A percentile compares a stretch with the other conserved stretches of the same genome.
Conservation (phyloP, 169 alveolate species). For the Fabrea salina region DNA sequence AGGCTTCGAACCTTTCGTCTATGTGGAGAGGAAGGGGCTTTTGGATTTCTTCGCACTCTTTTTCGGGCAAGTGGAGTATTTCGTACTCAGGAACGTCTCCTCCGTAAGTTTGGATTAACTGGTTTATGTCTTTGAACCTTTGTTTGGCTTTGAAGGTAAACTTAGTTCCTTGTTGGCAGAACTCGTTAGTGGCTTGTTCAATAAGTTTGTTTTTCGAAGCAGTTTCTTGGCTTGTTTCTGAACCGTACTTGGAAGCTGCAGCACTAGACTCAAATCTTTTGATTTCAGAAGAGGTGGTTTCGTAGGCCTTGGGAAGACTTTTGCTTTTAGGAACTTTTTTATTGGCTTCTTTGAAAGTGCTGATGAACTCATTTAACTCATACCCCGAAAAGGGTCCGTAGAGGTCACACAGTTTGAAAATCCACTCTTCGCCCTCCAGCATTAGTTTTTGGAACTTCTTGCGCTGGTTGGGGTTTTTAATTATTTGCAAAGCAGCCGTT, state of each 20-base stretch:
- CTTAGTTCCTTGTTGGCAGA: background rate
- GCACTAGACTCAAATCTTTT: background rate
- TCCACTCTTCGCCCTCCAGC: conserved; percentile 19
- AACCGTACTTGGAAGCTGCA: background rate
- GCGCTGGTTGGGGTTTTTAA: background rate
- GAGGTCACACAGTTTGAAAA: background rate
- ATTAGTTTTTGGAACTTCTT: background rate
- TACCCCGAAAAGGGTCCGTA: conserved; percentile 25
- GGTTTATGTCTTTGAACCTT: conserved; percentile 25
- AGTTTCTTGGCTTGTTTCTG: no score
- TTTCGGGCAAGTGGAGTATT: background rate
- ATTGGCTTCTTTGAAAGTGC: background rate
- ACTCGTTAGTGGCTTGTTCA: conserved; percentile 6
- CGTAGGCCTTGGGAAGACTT: conserved; percentile 16
- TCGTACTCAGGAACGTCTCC: background rate
- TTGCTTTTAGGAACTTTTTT: conserved; percentile 22
- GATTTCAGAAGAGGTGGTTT: conserved; percentile 1
- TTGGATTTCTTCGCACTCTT: conserved; percentile 5
- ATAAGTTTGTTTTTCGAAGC: background rate
- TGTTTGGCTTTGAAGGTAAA: conserved; percentile 36
- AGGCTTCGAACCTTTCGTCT: conserved; percentile 19
- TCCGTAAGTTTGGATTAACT: background rate
- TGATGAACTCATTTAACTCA: conserved; percentile 20
- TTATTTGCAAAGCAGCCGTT: conserved; percentile 12
- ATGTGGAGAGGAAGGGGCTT: conserved; percentile 17